A percentile compares a stretch with the other conserved stretches of the same genome.
Evolutionary conservation across 257 asterid species (phyloP).

Genomic region (Oldenlandia corymbosa): DNA sequence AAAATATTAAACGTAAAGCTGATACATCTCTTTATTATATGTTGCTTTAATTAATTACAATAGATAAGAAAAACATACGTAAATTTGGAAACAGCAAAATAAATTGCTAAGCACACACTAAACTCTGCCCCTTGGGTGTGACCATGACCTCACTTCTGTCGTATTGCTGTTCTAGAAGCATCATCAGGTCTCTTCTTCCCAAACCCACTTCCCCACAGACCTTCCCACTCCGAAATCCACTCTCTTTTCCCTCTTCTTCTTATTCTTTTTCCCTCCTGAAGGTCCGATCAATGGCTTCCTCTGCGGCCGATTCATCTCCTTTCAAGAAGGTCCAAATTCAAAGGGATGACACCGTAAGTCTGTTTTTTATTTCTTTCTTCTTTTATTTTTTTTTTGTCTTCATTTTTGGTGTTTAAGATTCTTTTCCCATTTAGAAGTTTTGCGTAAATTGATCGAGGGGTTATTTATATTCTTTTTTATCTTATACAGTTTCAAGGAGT

Average conservation of each 20-base stretch:
- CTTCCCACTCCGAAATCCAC: conserved; percentile 18
- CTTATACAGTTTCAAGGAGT: too few species aligned
- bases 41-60: too few species aligned
- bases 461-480: too few species aligned
- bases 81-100: too few species aligned
- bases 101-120: too few species aligned
- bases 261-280: conserved; percentile 24
- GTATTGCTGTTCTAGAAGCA: conserved; percentile 24
- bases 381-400: not conserved
- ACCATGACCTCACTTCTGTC: conserved; percentile 23
- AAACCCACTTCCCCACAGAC: conserved; percentile 8
- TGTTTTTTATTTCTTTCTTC: not conserved
- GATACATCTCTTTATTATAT: too few species aligned
- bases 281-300: conserved; percentile 70
- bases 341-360: conserved; percentile 58
- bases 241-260: conserved; percentile 17
- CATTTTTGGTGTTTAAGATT: too few species aligned
- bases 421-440: too few species aligned
- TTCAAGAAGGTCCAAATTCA: conserved; percentile 83
- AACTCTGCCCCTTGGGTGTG: too few species aligned
- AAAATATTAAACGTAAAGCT: too few species aligned
- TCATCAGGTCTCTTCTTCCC: conserved; percentile 24
- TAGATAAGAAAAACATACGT: too few species aligned
- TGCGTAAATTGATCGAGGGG: too few species aligned
- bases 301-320: conserved; percentile 48